Evolutionary conservation across 441 rosid genomes (phyloP), one percentile per base, ranked within the genome.

Genomic region (Arabidopsis hybrid): DNA sequence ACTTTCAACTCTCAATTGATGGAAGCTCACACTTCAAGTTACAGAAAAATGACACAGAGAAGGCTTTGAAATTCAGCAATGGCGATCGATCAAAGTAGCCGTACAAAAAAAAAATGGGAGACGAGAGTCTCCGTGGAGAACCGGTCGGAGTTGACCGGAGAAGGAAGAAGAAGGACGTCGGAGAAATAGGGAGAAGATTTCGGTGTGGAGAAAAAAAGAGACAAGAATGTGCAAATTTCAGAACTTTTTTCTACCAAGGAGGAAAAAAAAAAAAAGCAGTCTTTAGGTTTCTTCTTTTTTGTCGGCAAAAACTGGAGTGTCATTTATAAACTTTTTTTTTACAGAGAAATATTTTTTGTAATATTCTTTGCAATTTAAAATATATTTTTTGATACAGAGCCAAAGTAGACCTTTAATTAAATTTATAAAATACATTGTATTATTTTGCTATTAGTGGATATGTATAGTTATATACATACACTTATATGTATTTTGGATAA

Each of bases 41-140:
- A 69, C 40, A 35, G 43, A 35, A 12, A 21, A 43, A 45, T n/a
- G 13, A 53, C 11, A 61, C 13, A 68, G 4, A 21, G 26, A 68
- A 75, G 60, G 12, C 74, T 76, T 69, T 38, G 66, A 76, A 56
- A 76, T 47, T 31, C 71, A 10, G 79, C 80, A 76, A 76, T 76
- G 79, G 36, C 8, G 75, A 63, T 35, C 3, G 14, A 67, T 60
- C 10, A 63, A 70, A 56, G 29, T 49, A 68, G 64, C 16, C 47
- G 57, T 57, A 42, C 40, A 8, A 8, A 36, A 32, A n/a, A 1
- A 1, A 5, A 18, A 46, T 13, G n/a, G 65, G 7, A 12, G 26
- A 21, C 26, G 26, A 73, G 21, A 38, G 45, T 47, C 21, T 58
- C 60, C 9, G 77, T 16, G 11, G 5, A 47, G 0, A 65, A 18